phyloP scores from a whole-genome alignment of 768 basidiomycete genomes.

The Chiua virens region DNA sequence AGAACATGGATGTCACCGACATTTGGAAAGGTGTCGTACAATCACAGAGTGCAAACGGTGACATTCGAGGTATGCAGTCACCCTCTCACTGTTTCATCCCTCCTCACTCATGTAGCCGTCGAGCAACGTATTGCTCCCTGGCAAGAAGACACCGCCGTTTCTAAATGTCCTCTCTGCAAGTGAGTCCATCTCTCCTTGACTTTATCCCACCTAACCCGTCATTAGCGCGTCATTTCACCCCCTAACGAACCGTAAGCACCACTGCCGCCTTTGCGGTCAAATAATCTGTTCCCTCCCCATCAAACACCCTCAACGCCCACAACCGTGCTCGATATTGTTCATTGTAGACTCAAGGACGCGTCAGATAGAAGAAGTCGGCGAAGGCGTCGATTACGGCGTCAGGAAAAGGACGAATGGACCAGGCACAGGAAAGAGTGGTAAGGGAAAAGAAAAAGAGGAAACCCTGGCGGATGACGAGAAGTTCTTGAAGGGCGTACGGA shows the following conservation, averaged over 20 bases:
- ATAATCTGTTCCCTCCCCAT: constrained; percentile 89
- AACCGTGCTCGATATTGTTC: constrained; percentile 77
- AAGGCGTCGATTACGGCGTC: constrained; percentile 84
- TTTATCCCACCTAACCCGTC: constrained; percentile 6
- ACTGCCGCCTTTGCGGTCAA: constrained; percentile 90
- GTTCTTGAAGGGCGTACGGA: constrained; percentile 84
- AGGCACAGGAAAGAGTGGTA: constrained; percentile 18
- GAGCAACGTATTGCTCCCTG: constrained; percentile 95
- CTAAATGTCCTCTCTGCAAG: constrained; percentile 85
- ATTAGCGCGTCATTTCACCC: constrained; percentile 75
- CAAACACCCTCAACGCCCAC: constrained; percentile 65
- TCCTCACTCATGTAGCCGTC: constrained; percentile 44
- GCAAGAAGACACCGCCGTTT: constrained; percentile 79
- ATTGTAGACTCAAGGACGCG: constrained; percentile 80
- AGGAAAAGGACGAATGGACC: constrained; percentile 40
- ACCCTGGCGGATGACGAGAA: constrained; percentile 66
- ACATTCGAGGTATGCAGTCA: constrained; percentile 62
- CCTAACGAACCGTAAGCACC: constrained; percentile 91
- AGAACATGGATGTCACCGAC: constrained; percentile 63
- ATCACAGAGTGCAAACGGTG: constrained; percentile 50
- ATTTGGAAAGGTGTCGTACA: constrained; percentile 67
- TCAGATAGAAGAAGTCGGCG: constrained; percentile 79
- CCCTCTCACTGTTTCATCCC: neutral
- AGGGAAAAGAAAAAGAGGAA: constrained; percentile 38
- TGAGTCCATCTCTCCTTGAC: constrained; percentile 35